phyloP scores from a whole-genome alignment of 2,329 filamentous ascomycete genomes.

The Westerdykella sp. region DNA sequence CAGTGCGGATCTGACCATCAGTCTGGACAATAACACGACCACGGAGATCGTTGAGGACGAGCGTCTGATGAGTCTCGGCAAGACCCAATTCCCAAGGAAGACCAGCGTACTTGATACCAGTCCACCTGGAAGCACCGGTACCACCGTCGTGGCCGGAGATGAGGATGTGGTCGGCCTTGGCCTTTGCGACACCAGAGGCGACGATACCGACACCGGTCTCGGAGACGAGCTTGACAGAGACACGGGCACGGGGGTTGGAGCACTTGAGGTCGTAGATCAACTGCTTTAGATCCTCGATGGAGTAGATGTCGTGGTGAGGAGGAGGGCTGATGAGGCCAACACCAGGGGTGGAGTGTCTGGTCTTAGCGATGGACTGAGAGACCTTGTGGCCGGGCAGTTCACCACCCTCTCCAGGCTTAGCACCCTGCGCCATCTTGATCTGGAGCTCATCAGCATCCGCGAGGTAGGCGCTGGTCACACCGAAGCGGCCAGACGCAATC shows the following conservation, averaged over 20 bases:
- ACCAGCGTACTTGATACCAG: slow-evolving; percentile 97
- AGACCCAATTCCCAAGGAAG: slow-evolving; percentile 95
- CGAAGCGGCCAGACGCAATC: slow-evolving; percentile 90
- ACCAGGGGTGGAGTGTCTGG: slow-evolving; percentile 90
- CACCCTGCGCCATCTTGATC: slow-evolving; percentile 99
- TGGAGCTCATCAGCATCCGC: slow-evolving; percentile 94
- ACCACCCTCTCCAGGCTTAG: slow-evolving; percentile 95
- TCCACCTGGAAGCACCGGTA: slow-evolving; percentile 95
- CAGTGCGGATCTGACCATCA: slow-evolving; percentile 87
- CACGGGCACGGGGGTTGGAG: slow-evolving; percentile 82
- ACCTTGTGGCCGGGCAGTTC: slow-evolving; percentile 97
- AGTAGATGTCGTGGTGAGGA: slow-evolving; percentile 97
- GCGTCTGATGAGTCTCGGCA: slow-evolving; percentile 92
- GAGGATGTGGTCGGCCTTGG: slow-evolving; percentile 92
- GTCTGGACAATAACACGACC: slow-evolving; percentile 95
- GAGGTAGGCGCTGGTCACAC: slow-evolving; percentile 90
- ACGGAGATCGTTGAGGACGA: slow-evolving; percentile 91
- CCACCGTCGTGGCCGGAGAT: slow-evolving; percentile 97
- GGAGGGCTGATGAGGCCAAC: slow-evolving; percentile 94
- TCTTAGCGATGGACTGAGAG: slow-evolving; percentile 85
- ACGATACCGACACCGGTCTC: slow-evolving; percentile 97
- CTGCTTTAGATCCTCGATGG: slow-evolving; percentile 95
- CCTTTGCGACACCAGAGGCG: slow-evolving; percentile 93
- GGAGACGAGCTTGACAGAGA: slow-evolving; percentile 96
- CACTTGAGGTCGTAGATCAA: slow-evolving; percentile 97